Evolutionary conservation across 805 yeast genomes (phyloP), one percentile per base, ranked within the genome.

Genomic region (Starmera dryadoides): DNA sequence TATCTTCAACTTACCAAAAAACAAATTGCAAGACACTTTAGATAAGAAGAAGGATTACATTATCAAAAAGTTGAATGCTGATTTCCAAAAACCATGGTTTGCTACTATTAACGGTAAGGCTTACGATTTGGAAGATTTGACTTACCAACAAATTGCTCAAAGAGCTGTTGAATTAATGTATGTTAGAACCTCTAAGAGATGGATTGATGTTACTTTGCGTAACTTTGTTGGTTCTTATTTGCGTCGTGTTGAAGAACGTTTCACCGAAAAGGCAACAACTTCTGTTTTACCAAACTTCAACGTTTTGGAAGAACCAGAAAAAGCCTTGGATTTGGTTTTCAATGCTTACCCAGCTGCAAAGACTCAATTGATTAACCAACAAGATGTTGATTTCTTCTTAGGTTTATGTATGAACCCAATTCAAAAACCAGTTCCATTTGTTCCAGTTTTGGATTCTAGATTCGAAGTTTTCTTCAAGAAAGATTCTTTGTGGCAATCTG

Each of bases 401-500:
- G 77, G 78, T 61, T 71, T 82, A 55, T 86, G 95, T 60, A 72
- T 79, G 48, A 79, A 79, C 58, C 96, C 96, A 52, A 57, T 66
- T 44, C 97, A 91, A 69, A 93, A 93, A 69, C 99, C 99, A 26
- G 96, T 88, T 59, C 98, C 98, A 47, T 93, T 93, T 53, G 89
- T 93, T 53, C 99, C 99, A 37, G 84, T 86, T 17, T 74, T 93
- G 62, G 96, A 93, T 59, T 94, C 86, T 50, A 84, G 86, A 70
- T 87, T 93, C 56, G 97, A 93, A 65, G 80, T 82, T 59, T 93
- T 85, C 77, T 93, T 93, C 79, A 93, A 93, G 79, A 93, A 93
- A 71, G 99, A 93, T 66, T 91, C 98, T 23, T 74, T 93, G 62
- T 93, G 98, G 98, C 99, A 93, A 75, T 85, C 96, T 19, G 98